Evolutionary conservation across 805 yeast genomes (phyloP), one percentile per base, ranked within the genome.

Genomic region (Torulaspora microellipsoides): DNA sequence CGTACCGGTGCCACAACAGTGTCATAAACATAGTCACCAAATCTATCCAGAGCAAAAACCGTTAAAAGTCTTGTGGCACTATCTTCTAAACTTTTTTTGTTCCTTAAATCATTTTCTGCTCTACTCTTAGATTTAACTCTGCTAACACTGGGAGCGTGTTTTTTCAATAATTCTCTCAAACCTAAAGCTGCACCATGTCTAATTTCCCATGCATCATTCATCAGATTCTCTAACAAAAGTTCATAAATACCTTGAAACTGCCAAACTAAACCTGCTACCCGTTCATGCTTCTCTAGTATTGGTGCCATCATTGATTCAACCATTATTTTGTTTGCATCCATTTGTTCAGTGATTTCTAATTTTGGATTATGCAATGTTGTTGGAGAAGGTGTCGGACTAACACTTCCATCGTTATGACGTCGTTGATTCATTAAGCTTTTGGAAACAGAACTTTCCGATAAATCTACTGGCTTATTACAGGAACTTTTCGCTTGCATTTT

Each of bases 1-100:
- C 99, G 72, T 4, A 93, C 98, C 1, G 99, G 99, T 0, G 98
- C 98, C 31, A 93, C 95, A 11, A 93, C 99, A 6, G 95, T 95
- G 60, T 93, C 99, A 34, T 95, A 83, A 27, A 93, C 95, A 64
- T 86, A 93, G 68, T 93, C 99, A 36, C 97, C 98, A 66, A 93
- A 93, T 54, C 98, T 69, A 66, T 93, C 99, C 41, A 93, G 70
- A 2, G 97, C 91, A 64, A 93, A 87, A 10, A 93, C 70, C 5
- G 95, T 84, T 57, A 95, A 73, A 36, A 93, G 60, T 48, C 97
- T 74, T 14, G 93, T 87, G 3, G 95, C 83, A 45, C 91, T 71
- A 65, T 93, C 98, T 62, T 93, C 96, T 29, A 93, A 69, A 42
- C 90, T 84, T 35, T 72, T 75, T 13, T 70, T 66, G 58, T 91